Evolutionary conservation across 2,329 filamentous ascomycete species (phyloP), one percentile per base, ranked within the genome.

Genomic region (Alternaria postmessia): DNA sequence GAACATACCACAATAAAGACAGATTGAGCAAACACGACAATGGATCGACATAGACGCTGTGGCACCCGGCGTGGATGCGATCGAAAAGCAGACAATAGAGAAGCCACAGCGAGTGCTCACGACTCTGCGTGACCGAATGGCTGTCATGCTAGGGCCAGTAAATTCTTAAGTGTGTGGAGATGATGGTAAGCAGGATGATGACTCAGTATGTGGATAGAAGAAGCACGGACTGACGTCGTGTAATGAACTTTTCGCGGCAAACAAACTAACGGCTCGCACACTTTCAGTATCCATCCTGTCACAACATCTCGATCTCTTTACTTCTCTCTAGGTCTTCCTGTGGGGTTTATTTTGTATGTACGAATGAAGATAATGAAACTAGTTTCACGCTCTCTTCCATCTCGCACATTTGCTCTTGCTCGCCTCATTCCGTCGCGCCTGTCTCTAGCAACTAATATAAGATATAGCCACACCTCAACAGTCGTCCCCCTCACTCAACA

Each of bases 311-410:
- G 42, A 42, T 52, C 36, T 57, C 48, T 43, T 46, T 57, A 32
- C 24, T 59, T 51, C 57, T 44, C 30, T 36, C 58, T 41, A 51
- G 39, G 44, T 59, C 47, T 63, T 51, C 44, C 60, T 59, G 58
- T 66, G 53, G 42, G 48, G 18, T 22, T 39, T 42, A 11, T 20
- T 60, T 62, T 67, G 68, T 71, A 71, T 70, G 67, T 70, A 70
- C 61, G 57, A 61, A 54, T 51, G 61, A 59, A 64, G 63, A 64
- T 46, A 72, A 71, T 72, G 69, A 67, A 71, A 65, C 48, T 58
- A 57, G 59, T 71, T 67, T 62, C 63, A 65, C 64, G 20, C 54
- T 64, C 61, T 71, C 66, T 70, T 58, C 44, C 58, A 54, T 51
- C 58, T 42, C 59, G 64, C 59, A 53, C 64, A 48, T 60, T 68